These are phyloP conservation scores for Garcia nutans DNA, from an alignment of 345 rosid genomes.

Conservation along the genomic window DNA sequence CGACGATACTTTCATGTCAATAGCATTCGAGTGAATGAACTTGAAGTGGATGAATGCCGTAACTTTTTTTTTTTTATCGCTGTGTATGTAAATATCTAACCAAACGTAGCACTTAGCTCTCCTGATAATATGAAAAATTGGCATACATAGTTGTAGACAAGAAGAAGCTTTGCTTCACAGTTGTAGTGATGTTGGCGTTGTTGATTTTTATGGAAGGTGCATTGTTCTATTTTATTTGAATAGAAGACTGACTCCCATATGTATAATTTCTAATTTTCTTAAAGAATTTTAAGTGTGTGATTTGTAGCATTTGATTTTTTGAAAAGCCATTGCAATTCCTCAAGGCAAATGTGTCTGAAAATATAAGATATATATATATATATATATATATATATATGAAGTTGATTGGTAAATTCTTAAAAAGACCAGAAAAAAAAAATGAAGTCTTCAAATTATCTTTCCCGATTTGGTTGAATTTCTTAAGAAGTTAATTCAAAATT, in stretches of 20 bases:
- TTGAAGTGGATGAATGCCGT: constrained; percentile 10
- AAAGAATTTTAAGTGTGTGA: neutral
- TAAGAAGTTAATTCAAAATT: too few relatives aligned
- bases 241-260: neutral
- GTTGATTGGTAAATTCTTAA: too few relatives aligned
- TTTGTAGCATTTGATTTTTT: constrained; percentile 8
- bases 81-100: neutral
- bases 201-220: neutral
- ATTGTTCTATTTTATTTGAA: neutral
- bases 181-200: neutral
- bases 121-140: too few relatives aligned
- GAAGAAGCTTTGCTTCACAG: neutral
- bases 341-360: too few relatives aligned
- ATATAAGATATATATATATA: too few relatives aligned
- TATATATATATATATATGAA: too few relatives aligned
- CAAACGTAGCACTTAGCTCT: neutral
- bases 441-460: too few relatives aligned
- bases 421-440: too few relatives aligned
- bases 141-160: neutral
- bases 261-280: neutral
- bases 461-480: too few relatives aligned
- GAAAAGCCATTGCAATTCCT: too few relatives aligned
- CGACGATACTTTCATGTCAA: constrained; percentile 67
- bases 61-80: neutral
- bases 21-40: constrained; percentile 49